These are phyloP conservation scores for Rhizophagus clarus DNA, from an alignment of 192 early-diverging fungal species.

Conservation along the genomic window DNA sequence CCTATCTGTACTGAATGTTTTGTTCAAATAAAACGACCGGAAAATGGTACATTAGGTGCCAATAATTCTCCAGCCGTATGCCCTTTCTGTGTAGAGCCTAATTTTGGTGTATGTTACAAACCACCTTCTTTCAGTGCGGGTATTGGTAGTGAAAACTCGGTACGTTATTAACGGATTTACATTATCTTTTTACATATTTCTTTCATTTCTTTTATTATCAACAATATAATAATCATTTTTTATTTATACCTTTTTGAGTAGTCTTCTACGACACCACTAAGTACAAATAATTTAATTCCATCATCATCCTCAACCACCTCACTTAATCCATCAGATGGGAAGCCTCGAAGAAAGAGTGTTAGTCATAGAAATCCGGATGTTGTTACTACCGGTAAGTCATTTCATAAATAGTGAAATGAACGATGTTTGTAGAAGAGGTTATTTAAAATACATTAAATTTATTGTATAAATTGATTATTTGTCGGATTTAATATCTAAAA, in stretches of 20 bases:
- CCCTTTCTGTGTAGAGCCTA: conserved; percentile 85
- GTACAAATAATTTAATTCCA: conserved; percentile 4
- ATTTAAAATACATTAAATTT: background rate
- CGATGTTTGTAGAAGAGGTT: too few relatives aligned
- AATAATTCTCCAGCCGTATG: conserved; percentile 69
- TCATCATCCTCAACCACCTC: conserved; percentile 34
- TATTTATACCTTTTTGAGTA: conserved; percentile 32
- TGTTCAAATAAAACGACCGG: conserved; percentile 90
- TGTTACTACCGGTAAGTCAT: conserved; percentile 62
- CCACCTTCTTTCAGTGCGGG: conserved; percentile 44
- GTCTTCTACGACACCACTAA: background rate
- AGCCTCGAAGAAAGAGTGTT: conserved; percentile 49
- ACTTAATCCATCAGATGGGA: background rate
- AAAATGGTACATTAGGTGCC: conserved; percentile 58
- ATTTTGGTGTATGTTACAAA: conserved; percentile 83
- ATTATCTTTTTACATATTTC: background rate
- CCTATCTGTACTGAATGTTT: conserved; percentile 98
- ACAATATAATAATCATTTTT: conserved; percentile 8
- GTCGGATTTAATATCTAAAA: background rate
- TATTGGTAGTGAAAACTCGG: conserved; percentile 21
- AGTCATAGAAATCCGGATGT: conserved; percentile 62
- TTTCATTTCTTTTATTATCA: background rate
- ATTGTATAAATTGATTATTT: background rate
- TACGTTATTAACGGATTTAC: background rate
- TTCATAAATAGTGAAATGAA: background rate